Evolutionary conservation across 2,329 filamentous ascomycete genomes (phyloP).

Genomic region (Ceratocystiopsis minuta): DNA sequence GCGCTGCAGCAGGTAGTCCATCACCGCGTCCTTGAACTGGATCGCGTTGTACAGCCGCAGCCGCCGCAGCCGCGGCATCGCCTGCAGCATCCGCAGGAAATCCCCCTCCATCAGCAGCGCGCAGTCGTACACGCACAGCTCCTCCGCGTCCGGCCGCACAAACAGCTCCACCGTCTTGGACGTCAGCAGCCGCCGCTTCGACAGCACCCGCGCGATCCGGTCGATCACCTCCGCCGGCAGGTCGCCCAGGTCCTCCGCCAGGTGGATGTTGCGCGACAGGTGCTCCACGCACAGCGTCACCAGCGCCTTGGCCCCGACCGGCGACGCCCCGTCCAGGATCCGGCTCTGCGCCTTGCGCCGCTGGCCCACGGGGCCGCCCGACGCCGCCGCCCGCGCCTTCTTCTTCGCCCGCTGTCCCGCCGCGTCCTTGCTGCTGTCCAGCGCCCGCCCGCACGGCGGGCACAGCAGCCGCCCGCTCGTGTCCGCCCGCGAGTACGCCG

Average conservation of each 20-base stretch:
- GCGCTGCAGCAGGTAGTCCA: slow-evolving; percentile 64
- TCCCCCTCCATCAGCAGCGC: slow-evolving; percentile 55
- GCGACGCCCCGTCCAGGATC: slow-evolving; percentile 56
- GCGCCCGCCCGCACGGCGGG: slow-evolving; percentile 57
- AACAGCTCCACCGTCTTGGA: slow-evolving; percentile 38
- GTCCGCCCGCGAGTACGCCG: slow-evolving; percentile 67
- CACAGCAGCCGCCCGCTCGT: slow-evolving; percentile 67
- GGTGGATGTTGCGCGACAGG: slow-evolving; percentile 41
- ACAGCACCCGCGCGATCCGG: slow-evolving; percentile 39
- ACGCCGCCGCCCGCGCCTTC: slow-evolving; percentile 21
- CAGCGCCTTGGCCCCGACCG: slow-evolving; percentile 49
- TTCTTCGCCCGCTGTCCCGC: slow-evolving; percentile 23
- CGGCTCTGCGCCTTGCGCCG: slow-evolving; percentile 69
- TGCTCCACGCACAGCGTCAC: slow-evolving; percentile 46
- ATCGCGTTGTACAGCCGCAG: slow-evolving; percentile 72
- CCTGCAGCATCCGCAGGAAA: slow-evolving; percentile 62
- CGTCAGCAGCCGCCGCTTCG: slow-evolving; percentile 39
- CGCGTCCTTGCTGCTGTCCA: slow-evolving; percentile 44
- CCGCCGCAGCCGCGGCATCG: slow-evolving; percentile 47
- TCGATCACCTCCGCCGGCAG: slow-evolving; percentile 37
- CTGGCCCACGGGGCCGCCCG: slow-evolving; percentile 33
- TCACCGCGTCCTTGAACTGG: slow-evolving; percentile 71
- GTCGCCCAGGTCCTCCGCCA: slow-evolving; percentile 44
- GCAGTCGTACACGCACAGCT: slow-evolving; percentile 38
- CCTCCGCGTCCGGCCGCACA: slow-evolving; percentile 30